Percentiles rank a stretch among this genome's conserved stretches.
Evolutionary conservation across 1,284 basidiomycete genomes (phyloP).

Genomic region (Prillingera fragicola): DNA sequence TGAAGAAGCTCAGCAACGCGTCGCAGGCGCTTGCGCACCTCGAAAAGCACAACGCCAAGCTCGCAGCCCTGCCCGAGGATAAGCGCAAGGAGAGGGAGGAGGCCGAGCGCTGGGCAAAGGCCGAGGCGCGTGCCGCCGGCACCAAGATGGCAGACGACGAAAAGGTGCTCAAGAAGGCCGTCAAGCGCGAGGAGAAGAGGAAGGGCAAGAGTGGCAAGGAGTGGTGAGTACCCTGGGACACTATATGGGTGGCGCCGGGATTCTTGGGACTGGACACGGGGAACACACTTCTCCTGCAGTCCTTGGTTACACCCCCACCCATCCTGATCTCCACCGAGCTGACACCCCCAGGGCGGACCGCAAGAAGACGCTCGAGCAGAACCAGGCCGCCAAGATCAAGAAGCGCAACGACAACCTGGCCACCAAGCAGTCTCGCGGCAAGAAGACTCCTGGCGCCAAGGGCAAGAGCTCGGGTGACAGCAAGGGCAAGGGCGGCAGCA

Average conservation of each 20-base stretch:
- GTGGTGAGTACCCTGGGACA: conserved; percentile 63
- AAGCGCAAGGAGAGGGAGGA: conserved; percentile 71
- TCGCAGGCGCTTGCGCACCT: conserved; percentile 76
- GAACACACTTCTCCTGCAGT: too few species aligned
- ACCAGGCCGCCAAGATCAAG: conserved; percentile 73
- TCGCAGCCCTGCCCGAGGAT: conserved; percentile 67
- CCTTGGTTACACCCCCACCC: neutral
- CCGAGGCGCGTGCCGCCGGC: conserved; percentile 73
- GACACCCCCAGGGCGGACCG: conserved; percentile 63
- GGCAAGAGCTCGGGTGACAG: conserved; percentile 45
- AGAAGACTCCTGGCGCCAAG: conserved; percentile 63
- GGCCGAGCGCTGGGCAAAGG: conserved; percentile 77
- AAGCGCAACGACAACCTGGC: conserved; percentile 85
- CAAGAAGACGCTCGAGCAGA: conserved; percentile 65
- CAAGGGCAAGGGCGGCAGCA: conserved; percentile 6
- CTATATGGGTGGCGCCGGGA: too few species aligned
- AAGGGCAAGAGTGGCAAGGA: conserved; percentile 74
- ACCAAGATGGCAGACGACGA: conserved; percentile 83
- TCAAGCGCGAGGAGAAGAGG: conserved; percentile 80
- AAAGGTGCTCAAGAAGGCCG: conserved; percentile 74
- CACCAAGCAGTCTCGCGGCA: conserved; percentile 66
- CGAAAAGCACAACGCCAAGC: conserved; percentile 63
- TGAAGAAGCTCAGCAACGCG: conserved; percentile 60
- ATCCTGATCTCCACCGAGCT: conserved; percentile 1
- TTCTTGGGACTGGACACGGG: too few species aligned